Percentiles rank a stretch among this genome's conserved stretches.
Evolutionary conservation across 2,329 filamentous ascomycete species (phyloP).

Genomic region (Arthrobotrys iridis): DNA sequence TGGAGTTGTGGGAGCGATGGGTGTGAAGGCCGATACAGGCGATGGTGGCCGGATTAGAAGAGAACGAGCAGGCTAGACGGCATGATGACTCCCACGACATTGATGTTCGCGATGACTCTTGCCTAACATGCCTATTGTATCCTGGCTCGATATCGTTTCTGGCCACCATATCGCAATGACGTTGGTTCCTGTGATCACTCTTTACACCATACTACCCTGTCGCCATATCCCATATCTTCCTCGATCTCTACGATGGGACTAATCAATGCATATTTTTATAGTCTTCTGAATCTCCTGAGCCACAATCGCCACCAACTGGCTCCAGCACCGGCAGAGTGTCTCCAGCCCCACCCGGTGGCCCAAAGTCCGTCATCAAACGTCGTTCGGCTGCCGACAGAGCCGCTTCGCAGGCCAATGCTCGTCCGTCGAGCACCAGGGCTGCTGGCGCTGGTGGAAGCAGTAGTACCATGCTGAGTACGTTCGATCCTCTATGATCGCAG

Average conservation of each 20-base stretch:
- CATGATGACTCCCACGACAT: not conserved
- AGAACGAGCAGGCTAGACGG: not conserved
- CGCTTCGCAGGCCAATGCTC: slow-evolving; percentile 92
- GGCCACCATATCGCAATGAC: slow-evolving; percentile 4
- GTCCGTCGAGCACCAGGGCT: slow-evolving; percentile 89
- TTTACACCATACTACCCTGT: not conserved
- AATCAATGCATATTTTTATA: not conserved
- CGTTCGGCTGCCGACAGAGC: slow-evolving; percentile 96
- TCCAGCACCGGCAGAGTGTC: slow-evolving; percentile 82
- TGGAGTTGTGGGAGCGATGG: slow-evolving; percentile 21
- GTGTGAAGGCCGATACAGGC: slow-evolving; percentile 29
- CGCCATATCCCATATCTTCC: slow-evolving; percentile 61
- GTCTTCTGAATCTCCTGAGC: slow-evolving; percentile 69
- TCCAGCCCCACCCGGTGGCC: slow-evolving; percentile 88
- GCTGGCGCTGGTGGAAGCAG: slow-evolving; percentile 95
- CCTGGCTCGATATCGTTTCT: not conserved
- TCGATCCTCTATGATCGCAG: slow-evolving; percentile 24
- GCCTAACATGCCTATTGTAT: not conserved
- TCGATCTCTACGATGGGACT: slow-evolving; percentile 58
- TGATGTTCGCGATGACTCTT: not conserved
- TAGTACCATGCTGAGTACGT: slow-evolving; percentile 97
- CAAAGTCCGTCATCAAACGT: slow-evolving; percentile 92
- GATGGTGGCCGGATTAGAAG: slow-evolving; percentile 26
- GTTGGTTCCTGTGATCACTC: too few relatives aligned
- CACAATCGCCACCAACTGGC: slow-evolving; percentile 66